These are phyloP conservation scores for Tilletiopsis washingtonensis DNA, from an alignment of 1,284 basidiomycete genomes.

Conservation along the genomic window DNA sequence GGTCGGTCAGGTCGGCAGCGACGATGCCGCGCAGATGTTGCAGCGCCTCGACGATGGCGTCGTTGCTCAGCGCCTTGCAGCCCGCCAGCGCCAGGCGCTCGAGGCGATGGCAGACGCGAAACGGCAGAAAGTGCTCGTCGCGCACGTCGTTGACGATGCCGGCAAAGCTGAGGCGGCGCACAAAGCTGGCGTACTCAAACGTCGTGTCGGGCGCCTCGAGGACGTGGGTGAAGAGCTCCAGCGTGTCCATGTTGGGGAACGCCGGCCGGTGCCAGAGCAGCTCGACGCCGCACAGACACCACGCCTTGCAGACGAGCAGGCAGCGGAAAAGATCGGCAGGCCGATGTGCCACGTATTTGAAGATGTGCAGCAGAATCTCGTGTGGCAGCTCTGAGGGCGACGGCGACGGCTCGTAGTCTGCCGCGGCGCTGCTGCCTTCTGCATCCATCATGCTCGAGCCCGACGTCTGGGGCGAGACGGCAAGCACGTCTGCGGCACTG, in stretches of 20 bases:
- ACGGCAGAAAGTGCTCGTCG: constrained; percentile 68
- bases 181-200: constrained; percentile 79
- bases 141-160: constrained; percentile 64
- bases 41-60: constrained; percentile 63
- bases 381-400: constrained; percentile 58
- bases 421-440: too few species aligned
- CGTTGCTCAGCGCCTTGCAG: constrained; percentile 65
- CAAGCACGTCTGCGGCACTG: neutral
- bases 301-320: constrained; percentile 70
- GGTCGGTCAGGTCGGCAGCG: constrained; percentile 71
- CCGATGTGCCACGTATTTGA: constrained; percentile 75
- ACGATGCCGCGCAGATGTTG: constrained; percentile 67
- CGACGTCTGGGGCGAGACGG: constrained; percentile 9
- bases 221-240: constrained; percentile 55
- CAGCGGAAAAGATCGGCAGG: constrained; percentile 57
- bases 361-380: constrained; percentile 86
- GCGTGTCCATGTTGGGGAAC: constrained; percentile 62
- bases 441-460: too few species aligned
- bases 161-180: constrained; percentile 84
- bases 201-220: constrained; percentile 52
- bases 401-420: constrained; percentile 5
- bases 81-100: constrained; percentile 87
- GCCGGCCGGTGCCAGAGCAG: constrained; percentile 88
- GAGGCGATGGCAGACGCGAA: constrained; percentile 69
- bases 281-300: constrained; percentile 93